A percentile compares a stretch with the other conserved stretches of the same genome.
These are phyloP conservation scores for Spathaspora girioi DNA, from an alignment of 805 yeast species.

Conservation along the genomic window DNA sequence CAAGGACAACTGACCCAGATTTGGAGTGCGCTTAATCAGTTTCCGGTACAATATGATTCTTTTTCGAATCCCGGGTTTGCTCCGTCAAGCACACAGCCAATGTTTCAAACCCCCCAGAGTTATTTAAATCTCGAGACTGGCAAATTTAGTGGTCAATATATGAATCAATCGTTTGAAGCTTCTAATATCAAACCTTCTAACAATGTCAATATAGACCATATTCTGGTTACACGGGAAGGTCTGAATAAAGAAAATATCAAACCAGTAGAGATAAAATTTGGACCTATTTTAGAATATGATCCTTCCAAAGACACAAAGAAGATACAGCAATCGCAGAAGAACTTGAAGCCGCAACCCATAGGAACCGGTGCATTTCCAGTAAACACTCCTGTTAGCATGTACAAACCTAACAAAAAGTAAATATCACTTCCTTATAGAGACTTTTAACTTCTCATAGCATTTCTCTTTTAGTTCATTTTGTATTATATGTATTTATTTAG, in stretches of 20 bases:
- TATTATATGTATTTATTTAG: background rate
- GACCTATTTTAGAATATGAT: constrained; percentile 39
- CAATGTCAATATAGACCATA: background rate
- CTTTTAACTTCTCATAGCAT: background rate
- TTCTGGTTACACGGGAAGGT: background rate
- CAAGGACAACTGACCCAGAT: background rate
- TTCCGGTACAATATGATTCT: background rate
- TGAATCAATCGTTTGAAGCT: background rate
- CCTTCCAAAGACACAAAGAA: constrained; percentile 28
- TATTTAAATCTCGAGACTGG: background rate
- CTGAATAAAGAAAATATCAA: constrained; percentile 17
- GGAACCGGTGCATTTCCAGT: constrained; percentile 28
- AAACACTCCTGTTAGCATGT: constrained; percentile 29
- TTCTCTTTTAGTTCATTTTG: background rate
- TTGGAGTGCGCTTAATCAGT: background rate
- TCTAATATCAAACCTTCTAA: background rate
- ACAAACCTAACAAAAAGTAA: constrained; percentile 25
- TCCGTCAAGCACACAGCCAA: background rate
- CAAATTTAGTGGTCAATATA: background rate
- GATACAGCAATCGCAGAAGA: constrained; percentile 13
- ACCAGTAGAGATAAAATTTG: constrained; percentile 30
- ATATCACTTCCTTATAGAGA: background rate
- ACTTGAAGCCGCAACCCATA: constrained; percentile 9
- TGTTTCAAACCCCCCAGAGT: background rate
- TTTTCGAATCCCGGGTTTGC: background rate